Conservation (phyloP, 176 grass and related monocot genomes). For the Cymbopogon citratus region DNA sequence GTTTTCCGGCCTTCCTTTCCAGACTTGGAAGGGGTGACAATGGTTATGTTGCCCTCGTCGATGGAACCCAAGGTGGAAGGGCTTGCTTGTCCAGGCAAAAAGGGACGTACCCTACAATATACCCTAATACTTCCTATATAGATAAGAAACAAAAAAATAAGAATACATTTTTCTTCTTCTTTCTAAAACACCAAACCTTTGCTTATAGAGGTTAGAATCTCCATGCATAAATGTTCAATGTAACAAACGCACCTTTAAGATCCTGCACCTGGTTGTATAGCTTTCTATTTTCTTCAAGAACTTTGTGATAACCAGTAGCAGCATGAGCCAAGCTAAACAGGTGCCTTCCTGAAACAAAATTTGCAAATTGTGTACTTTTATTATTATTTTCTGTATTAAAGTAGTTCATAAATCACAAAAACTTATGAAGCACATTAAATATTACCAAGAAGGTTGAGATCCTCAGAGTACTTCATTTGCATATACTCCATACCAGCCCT, state of each 20-base stretch:
- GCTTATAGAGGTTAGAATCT: not conserved
- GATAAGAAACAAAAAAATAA: constrained; percentile 24
- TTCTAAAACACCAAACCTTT: constrained; percentile 2
- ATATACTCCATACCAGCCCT: constrained; percentile 84
- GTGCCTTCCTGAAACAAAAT: constrained; percentile 64
- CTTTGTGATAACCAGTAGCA: constrained; percentile 88
- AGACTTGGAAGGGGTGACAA: constrained; percentile 66
- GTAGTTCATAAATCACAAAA: constrained; percentile 8
- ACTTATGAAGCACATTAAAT: constrained; percentile 3
- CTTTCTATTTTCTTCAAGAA: constrained; percentile 97
- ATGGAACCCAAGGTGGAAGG: constrained; percentile 65
- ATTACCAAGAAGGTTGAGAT: constrained; percentile 75
- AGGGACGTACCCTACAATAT: constrained; percentile 91
- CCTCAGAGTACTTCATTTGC: constrained; percentile 81
- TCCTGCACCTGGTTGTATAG: constrained; percentile 99
- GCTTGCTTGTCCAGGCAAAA: constrained; percentile 85
- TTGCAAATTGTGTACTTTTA: constrained; percentile 24
- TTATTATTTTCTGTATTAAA: constrained; percentile 19
- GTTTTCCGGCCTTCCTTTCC: constrained; percentile 76
- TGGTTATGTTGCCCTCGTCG: constrained; percentile 80
- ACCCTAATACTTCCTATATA: constrained; percentile 92
- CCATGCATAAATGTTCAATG: not conserved
- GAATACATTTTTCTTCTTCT: not conserved
- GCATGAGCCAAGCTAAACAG: constrained; percentile 80
- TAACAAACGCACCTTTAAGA: constrained; percentile 72